phyloP scores from a whole-genome alignment of 805 yeast species.

The Candida cerambycidarum region DNA sequence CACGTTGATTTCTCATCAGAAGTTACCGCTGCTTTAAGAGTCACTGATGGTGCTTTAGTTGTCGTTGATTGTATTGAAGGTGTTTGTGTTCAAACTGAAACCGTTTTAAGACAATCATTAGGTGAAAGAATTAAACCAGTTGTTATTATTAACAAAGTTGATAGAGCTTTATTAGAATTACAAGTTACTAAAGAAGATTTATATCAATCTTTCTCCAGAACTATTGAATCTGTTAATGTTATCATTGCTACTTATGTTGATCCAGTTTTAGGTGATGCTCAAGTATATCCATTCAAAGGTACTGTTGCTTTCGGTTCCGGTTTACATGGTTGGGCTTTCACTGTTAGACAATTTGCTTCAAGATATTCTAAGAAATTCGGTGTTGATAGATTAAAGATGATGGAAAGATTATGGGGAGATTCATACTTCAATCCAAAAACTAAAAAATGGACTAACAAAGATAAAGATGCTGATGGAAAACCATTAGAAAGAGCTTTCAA shows the following conservation, averaged over 20 bases:
- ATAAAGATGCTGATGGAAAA: constrained; percentile 93
- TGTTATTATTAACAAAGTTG: constrained; percentile 97
- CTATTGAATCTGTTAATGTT: constrained; percentile 99
- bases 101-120: constrained; percentile 97
- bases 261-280: constrained; percentile 87
- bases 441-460: constrained; percentile 98
- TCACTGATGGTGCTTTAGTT: constrained; percentile 99
- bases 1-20: constrained; percentile 99
- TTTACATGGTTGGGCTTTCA: constrained; percentile 99
- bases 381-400: constrained; percentile 97
- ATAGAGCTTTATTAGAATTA: constrained; percentile 98
- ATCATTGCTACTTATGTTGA: constrained; percentile 95
- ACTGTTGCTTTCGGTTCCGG: constrained; percentile 99
- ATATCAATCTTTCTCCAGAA: constrained; percentile 97
- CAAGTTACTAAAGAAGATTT: constrained; percentile 99
- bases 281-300: constrained; percentile 98
- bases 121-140: constrained; percentile 99
- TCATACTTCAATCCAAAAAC: constrained; percentile 99
- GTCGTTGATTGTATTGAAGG: constrained; percentile 99
- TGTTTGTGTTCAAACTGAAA: constrained; percentile 99
- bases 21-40: constrained; percentile 99
- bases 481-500: constrained; percentile 98
- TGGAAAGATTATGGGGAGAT: constrained; percentile 99
- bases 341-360: constrained; percentile 96
- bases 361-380: constrained; percentile 99